Conservation (phyloP, 495 filamentous ascomycete species). For the Penicillium lividum region DNA sequence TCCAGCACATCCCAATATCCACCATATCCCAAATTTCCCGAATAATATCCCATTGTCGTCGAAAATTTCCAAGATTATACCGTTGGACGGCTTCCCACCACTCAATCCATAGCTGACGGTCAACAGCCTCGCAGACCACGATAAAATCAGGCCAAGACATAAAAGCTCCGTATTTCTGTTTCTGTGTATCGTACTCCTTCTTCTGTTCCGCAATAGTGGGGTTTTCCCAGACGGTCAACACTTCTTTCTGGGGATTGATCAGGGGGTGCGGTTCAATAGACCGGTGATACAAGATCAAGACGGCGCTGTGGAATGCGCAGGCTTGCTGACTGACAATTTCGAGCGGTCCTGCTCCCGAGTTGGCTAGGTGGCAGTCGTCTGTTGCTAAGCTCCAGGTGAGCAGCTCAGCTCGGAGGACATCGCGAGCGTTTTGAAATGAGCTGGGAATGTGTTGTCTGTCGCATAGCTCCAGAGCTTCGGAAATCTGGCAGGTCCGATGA, state of each 20-base stretch:
- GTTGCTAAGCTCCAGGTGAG: conserved; percentile 2
- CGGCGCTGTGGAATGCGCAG: conserved; percentile 13
- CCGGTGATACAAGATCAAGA: conserved; percentile 10
- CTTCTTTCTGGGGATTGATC: background rate
- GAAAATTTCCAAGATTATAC: conserved; percentile 12
- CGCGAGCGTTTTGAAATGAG: background rate
- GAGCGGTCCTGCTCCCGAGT: background rate
- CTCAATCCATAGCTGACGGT: conserved; percentile 9
- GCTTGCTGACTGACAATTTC: conserved; percentile 15
- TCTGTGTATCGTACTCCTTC: conserved; percentile 6
- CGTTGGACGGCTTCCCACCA: conserved; percentile 15
- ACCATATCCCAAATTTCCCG: conserved; percentile 12
- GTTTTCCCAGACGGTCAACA: background rate
- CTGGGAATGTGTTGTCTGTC: background rate
- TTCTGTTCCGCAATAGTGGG: conserved; percentile 9
- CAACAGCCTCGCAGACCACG: conserved; percentile 9
- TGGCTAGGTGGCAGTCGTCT: background rate
- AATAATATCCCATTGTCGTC: conserved; percentile 11
- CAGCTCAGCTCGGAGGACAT: background rate
- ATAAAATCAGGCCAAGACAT: conserved; percentile 21
- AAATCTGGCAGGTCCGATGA: conserved; percentile 7
- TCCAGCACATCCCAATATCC: conserved; percentile 9
- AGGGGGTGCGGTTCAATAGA: background rate
- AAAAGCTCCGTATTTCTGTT: conserved; percentile 5
- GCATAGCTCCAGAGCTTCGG: background rate